phyloP scores from a whole-genome alignment of 2,329 filamentous ascomycete species.

The Talaromyces atroroseus region DNA sequence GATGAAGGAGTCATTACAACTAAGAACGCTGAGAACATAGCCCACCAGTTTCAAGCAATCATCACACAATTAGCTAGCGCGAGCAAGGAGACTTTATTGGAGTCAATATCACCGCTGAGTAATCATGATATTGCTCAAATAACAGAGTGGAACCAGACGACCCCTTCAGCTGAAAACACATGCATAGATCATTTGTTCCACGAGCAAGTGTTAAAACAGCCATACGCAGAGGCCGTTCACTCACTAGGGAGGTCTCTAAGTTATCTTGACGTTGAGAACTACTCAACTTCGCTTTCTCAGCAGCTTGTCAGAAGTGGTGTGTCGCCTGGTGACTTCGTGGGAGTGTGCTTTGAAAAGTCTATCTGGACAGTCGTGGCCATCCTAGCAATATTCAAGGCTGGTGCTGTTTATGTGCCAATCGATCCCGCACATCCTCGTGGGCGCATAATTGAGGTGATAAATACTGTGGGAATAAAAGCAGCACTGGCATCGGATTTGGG shows the following conservation, averaged over 20 bases:
- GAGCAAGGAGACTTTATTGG: background rate
- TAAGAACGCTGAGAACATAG: background rate
- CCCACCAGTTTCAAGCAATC: background rate
- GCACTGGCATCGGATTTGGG: background rate
- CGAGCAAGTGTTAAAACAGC: background rate
- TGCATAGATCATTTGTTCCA: background rate
- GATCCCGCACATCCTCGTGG: background rate
- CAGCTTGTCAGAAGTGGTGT: slow-evolving; percentile 26
- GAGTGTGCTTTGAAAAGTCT: slow-evolving; percentile 18
- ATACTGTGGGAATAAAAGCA: background rate
- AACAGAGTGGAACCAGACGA: background rate
- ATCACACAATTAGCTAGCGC: background rate
- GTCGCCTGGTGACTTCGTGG: slow-evolving; percentile 21
- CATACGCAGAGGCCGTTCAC: slow-evolving; percentile 20
- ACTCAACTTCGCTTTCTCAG: slow-evolving; percentile 27
- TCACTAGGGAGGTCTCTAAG: slow-evolving; percentile 30
- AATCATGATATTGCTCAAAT: background rate
- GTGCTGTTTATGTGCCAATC: slow-evolving; percentile 13
- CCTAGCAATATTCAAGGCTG: slow-evolving; percentile 17
- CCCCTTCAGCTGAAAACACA: background rate
- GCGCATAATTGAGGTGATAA: background rate
- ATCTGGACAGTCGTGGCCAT: slow-evolving; percentile 14
- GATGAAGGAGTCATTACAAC: background rate
- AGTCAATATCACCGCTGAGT: background rate
- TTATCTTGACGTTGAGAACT: slow-evolving; percentile 27